phyloP scores from a whole-genome alignment of 139 green algal species.

The Penium margaritaceum region DNA sequence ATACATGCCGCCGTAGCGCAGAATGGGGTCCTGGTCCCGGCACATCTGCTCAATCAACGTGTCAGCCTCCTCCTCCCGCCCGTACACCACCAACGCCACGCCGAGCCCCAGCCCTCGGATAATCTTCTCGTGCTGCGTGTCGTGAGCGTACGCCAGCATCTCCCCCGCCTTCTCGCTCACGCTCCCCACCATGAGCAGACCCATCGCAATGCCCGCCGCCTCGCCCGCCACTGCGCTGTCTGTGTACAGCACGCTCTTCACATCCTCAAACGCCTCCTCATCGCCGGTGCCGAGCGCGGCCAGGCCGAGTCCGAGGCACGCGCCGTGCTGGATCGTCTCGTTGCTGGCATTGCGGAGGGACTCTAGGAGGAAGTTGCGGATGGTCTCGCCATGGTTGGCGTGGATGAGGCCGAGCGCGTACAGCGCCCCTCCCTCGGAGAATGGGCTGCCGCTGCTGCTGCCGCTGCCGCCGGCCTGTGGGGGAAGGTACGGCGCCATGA shows the following conservation, averaged over 20 bases:
- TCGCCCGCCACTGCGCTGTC: conserved; percentile 74
- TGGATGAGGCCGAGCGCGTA: conserved; percentile 97
- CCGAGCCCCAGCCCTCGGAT: conserved; percentile 65
- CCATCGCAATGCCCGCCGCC: conserved; percentile 81
- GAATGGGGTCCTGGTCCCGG: conserved; percentile 70
- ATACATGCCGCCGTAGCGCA: conserved; percentile 89
- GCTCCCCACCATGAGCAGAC: conserved; percentile 73
- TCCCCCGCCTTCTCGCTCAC: conserved; percentile 65
- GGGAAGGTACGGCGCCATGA: conserved; percentile 93
- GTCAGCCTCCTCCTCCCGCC: conserved; percentile 80
- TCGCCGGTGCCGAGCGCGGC: conserved; percentile 75
- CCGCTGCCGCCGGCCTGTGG: conserved; percentile 40
- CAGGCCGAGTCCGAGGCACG: conserved; percentile 89
- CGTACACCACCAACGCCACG: conserved; percentile 83
- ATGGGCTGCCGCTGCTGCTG: conserved; percentile 43
- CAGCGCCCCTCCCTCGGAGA: conserved; percentile 83
- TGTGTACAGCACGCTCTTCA: conserved; percentile 79
- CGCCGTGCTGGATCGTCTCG: conserved; percentile 84
- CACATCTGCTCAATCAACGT: conserved; percentile 81
- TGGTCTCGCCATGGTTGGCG: conserved; percentile 73
- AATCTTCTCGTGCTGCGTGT: conserved; percentile 95
- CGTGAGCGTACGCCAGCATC: conserved; percentile 91
- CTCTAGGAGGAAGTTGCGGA: conserved; percentile 76
- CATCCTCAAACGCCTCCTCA: conserved; percentile 82
- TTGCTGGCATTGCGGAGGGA: conserved; percentile 67